A percentile compares a stretch with the other conserved stretches of the same genome.
phyloP scores from a whole-genome alignment of 495 filamentous ascomycete species.

The Aspergillus asperescens region DNA sequence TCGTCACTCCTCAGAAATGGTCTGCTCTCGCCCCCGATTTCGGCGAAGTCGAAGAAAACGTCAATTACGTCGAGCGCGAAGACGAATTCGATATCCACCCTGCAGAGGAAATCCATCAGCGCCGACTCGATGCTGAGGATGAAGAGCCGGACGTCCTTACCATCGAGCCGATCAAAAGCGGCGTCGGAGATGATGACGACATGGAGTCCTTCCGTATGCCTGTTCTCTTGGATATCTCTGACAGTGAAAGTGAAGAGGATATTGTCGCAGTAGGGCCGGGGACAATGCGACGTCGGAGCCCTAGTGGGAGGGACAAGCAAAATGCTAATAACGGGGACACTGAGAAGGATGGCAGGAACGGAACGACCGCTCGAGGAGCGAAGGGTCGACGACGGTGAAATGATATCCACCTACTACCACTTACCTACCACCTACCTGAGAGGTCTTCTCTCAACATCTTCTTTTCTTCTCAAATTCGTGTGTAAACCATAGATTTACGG shows the following conservation, averaged over 20 bases:
- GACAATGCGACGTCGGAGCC: conserved; percentile 73
- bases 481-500: conserved; percentile 6
- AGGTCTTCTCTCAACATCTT: background rate
- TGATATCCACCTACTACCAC: no score
- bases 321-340: conserved; percentile 38
- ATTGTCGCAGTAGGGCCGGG: conserved; percentile 79
- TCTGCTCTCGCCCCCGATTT: conserved; percentile 96
- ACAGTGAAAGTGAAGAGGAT: conserved; percentile 78
- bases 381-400: conserved; percentile 20
- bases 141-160: conserved; percentile 84
- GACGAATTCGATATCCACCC: conserved; percentile 98
- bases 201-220: conserved; percentile 74
- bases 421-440: no score
- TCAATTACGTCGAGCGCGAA: conserved; percentile 90
- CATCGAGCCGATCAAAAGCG: conserved; percentile 58
- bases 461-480: background rate
- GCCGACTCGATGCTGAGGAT: conserved; percentile 81
- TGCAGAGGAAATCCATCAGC: conserved; percentile 88
- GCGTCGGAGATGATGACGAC: conserved; percentile 42
- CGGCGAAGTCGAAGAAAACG: conserved; percentile 94
- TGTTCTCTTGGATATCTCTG: conserved; percentile 74
- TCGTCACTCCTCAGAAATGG: conserved; percentile 89
- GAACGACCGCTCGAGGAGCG: conserved; percentile 19
- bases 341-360: conserved; percentile 36
- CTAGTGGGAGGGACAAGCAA: conserved; percentile 45